Percentiles rank a stretch among this genome's conserved stretches.
Evolutionary conservation across 352 stramenopile species (phyloP).

Genomic region (Elongisporangium anandrum): DNA sequence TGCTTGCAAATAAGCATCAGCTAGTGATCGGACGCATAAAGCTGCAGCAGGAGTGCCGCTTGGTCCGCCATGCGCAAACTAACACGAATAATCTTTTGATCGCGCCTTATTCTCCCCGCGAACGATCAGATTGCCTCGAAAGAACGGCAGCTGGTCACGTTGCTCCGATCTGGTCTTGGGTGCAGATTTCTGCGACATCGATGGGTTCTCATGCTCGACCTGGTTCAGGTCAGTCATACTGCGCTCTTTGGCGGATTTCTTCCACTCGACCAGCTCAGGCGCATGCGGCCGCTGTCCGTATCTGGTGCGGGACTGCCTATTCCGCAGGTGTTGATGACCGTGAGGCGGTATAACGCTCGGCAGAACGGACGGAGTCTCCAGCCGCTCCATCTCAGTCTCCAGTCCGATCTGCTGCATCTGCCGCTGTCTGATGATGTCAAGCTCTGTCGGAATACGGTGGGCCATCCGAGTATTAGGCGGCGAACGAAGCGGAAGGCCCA

Average conservation of each 20-base stretch:
- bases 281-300: not conserved
- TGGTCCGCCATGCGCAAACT: no score
- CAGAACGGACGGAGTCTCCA: conserved; percentile 8
- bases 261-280: conserved; percentile 5
- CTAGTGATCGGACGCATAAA: no score
- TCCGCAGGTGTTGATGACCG: not conserved
- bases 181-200: conserved; percentile 9
- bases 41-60: no score
- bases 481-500: conserved; percentile 35
- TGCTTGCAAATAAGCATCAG: no score
- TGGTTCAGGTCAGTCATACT: conserved; percentile 9
- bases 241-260: not conserved
- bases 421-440: conserved; percentile 31
- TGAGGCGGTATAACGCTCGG: not conserved
- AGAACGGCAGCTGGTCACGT: conserved; percentile 55
- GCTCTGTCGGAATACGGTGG: conserved; percentile 30
- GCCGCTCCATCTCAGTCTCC: conserved; percentile 18
- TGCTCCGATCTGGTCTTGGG: conserved; percentile 19
- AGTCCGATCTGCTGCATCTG: conserved; percentile 15
- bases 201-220: not conserved
- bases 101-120: conserved; percentile 41
- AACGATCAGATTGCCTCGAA: conserved; percentile 63
- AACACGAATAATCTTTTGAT: conserved; percentile 36
- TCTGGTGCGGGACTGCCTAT: not conserved
- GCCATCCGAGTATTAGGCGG: conserved; percentile 19